Conservation (phyloP, 768 basidiomycete species). For the Porpolomopsis calyptriformis region DNA sequence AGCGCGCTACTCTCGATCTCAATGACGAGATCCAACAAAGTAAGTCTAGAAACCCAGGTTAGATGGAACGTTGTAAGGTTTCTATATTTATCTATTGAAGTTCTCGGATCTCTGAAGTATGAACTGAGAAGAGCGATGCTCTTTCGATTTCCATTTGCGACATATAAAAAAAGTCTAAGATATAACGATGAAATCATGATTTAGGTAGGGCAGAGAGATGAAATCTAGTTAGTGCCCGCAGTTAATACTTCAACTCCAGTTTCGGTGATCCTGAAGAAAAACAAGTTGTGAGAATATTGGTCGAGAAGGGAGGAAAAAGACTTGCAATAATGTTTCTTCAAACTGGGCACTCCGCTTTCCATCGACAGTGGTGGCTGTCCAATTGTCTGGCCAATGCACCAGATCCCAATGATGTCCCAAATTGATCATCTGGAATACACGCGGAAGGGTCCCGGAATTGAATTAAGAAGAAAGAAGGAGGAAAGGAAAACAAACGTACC, state of each 20-base stretch:
- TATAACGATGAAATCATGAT: too few species aligned
- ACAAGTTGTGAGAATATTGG: slow-evolving; percentile 3
- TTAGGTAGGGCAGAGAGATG: too few species aligned
- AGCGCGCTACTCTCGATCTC: slow-evolving; percentile 52
- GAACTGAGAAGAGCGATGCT: too few species aligned
- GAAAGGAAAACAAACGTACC: slow-evolving; percentile 27
- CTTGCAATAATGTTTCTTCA: slow-evolving; percentile 92
- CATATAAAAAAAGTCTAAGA: too few species aligned
- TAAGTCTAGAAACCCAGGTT: slow-evolving; percentile 12
- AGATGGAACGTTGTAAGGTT: too few species aligned
- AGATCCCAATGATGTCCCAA: slow-evolving; percentile 67
- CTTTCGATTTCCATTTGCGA: too few species aligned
- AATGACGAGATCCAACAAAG: slow-evolving; percentile 50
- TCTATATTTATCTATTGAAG: background rate
- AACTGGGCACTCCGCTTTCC: slow-evolving; percentile 92
- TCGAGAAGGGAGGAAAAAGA: slow-evolving; percentile 10
- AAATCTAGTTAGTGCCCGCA: slow-evolving; percentile 25
- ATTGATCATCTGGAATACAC: slow-evolving; percentile 95
- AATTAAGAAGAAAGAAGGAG: too few species aligned
- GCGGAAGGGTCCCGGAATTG: slow-evolving; percentile 9
- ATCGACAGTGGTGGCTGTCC: slow-evolving; percentile 91
- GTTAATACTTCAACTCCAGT: slow-evolving; percentile 85
- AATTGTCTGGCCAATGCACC: slow-evolving; percentile 87
- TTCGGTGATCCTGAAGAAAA: slow-evolving; percentile 65
- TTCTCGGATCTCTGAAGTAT: too few species aligned